A percentile compares a stretch with the other conserved stretches of the same genome.
These are phyloP conservation scores for Candida silvicultrix DNA, from an alignment of 805 yeast genomes.

Conservation along the genomic window DNA sequence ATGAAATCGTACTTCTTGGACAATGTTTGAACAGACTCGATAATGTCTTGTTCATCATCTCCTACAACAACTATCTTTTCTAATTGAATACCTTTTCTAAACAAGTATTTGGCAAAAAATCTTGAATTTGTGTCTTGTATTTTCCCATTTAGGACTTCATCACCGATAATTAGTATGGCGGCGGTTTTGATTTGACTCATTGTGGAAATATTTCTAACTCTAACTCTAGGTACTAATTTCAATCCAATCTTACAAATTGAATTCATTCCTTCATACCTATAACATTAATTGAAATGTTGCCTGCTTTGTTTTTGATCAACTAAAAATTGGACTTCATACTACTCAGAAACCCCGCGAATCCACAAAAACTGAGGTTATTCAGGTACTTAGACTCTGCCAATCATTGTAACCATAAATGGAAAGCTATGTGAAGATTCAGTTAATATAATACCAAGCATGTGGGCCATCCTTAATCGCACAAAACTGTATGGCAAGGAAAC, in stretches of 20 bases:
- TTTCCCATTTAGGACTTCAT: conserved; percentile 83
- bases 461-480: no score
- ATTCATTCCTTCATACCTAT: no score
- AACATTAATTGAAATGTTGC: no score
- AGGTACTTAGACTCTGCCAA: no score
- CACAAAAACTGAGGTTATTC: no score
- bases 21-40: conserved; percentile 39
- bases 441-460: no score
- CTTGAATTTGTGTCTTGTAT: conserved; percentile 74
- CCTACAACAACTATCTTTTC: conserved; percentile 68
- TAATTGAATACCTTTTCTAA: conserved; percentile 58
- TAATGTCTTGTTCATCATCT: conserved; percentile 65
- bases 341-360: no score
- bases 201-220: not conserved
- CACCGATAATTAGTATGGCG: conserved; percentile 51
- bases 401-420: no score
- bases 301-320: no score
- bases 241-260: not conserved
- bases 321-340: no score
- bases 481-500: no score
- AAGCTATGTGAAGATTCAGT: no score
- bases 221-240: not conserved
- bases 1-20: conserved; percentile 51
- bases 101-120: conserved; percentile 67
- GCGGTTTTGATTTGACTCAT: conserved; percentile 8